Evolutionary conservation across 768 basidiomycete genomes (phyloP), one percentile per base, ranked within the genome.

Genomic region (Tylopilus sp.): DNA sequence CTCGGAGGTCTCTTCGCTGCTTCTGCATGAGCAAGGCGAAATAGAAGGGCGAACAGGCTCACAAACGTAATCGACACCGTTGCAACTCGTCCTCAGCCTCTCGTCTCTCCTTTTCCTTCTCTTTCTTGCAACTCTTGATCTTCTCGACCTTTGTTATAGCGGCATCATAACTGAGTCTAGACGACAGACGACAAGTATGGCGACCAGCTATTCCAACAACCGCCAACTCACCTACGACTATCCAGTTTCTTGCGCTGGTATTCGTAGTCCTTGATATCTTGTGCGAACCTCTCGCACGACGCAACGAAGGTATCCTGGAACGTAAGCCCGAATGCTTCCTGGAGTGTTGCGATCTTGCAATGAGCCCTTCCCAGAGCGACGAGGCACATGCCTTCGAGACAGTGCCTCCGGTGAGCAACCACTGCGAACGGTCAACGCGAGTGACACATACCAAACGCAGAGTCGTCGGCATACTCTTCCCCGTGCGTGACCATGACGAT

Each of bases 401-500:
- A 26, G 33, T 52, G 7, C 31, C 29, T 45, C 31, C 28, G 10
- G 36, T 46, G 34, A 50, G 49, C 12, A 16, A 9, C 30, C 34
- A 9, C n/a, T n/a, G n/a, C 11, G 19, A 38, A 46, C 33, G 19
- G 31, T 37, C 17, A 38, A 10, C 41, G 14, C 61, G 71, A 17
- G 17, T 4, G 28, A 21, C 11, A 64, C 72, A 36, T 53, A 84
- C 87, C 89, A 63, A 84, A 90, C 0, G 79, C 76, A 38, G 89
- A 91, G 54, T 89, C 86, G 1, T 82, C 79, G n/a, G 82, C 81
- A 63, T 89, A 85, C 62, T 92, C 83, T 58, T 90, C 88, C 14
- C 92, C 92, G 62, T 92, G 88, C 24, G 79, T 75, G 51, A 92
- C 86, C 92, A 94, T 92, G 42, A 91, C 87, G 49, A 91, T 77